Conservation (phyloP, 805 yeast genomes). For the Candida maris region DNA sequence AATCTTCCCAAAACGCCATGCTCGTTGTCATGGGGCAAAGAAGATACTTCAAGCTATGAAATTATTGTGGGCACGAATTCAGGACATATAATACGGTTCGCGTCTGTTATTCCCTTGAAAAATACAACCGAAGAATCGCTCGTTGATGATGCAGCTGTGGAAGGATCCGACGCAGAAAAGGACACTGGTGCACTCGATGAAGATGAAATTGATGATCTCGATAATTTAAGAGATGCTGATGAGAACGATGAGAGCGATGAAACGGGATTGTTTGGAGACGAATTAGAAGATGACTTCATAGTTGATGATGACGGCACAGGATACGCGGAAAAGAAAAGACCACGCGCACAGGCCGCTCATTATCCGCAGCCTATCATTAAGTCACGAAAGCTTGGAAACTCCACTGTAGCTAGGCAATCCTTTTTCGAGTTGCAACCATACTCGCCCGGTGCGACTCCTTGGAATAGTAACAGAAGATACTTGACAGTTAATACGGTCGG, state of each 20-base stretch:
- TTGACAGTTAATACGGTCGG: slow-evolving; percentile 79
- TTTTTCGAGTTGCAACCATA: slow-evolving; percentile 51
- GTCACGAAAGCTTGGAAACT: slow-evolving; percentile 8
- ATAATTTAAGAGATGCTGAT: slow-evolving; percentile 17
- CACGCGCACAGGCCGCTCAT: slow-evolving; percentile 1
- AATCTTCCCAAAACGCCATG: slow-evolving; percentile 20
- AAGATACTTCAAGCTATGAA: slow-evolving; percentile 14
- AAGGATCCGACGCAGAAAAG: slow-evolving; percentile 18
- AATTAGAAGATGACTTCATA: slow-evolving; percentile 50
- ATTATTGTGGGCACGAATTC: slow-evolving; percentile 41
- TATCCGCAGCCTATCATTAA: slow-evolving; percentile 4
- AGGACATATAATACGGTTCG: slow-evolving; percentile 36
- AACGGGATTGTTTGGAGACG: slow-evolving; percentile 34
- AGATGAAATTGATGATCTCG: slow-evolving; percentile 17
- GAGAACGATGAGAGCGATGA: slow-evolving; percentile 29
- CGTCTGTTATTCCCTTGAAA: slow-evolving; percentile 10
- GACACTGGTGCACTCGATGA: slow-evolving; percentile 27
- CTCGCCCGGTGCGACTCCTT: slow-evolving; percentile 88
- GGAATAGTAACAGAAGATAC: slow-evolving; percentile 66
- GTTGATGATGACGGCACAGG: slow-evolving; percentile 63
- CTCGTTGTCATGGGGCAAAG: slow-evolving; percentile 33
- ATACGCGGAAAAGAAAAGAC: slow-evolving; percentile 18
- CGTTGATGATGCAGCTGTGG: slow-evolving; percentile 14
- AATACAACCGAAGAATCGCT: slow-evolving; percentile 2
- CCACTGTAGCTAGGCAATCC: slow-evolving; percentile 4